These are phyloP conservation scores for Trametes cinnabarina DNA, from an alignment of 768 basidiomycete species.

Conservation along the genomic window DNA sequence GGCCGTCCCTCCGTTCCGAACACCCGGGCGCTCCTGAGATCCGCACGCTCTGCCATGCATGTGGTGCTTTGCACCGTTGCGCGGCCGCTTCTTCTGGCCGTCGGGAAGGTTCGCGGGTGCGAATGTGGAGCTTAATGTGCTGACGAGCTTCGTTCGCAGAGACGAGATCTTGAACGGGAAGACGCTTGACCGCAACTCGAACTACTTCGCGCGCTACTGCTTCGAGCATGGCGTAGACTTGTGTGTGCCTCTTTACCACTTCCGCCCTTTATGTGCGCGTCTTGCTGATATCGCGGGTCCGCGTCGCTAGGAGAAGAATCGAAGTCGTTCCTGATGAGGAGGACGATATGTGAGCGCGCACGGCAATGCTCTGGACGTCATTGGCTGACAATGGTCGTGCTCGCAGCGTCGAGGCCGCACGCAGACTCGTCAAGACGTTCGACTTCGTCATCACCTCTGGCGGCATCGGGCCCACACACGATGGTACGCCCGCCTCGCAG, in stretches of 20 bases:
- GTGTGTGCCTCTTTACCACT: constrained; percentile 39
- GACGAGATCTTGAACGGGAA: constrained; percentile 94
- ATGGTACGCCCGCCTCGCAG: constrained; percentile 48
- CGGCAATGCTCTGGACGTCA: neutral
- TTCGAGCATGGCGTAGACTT: constrained; percentile 85
- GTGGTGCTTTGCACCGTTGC: too few species aligned
- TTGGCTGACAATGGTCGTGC: neutral
- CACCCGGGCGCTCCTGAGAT: neutral
- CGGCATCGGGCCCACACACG: constrained; percentile 90
- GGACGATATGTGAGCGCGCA: constrained; percentile 72
- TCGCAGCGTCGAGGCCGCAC: constrained; percentile 76
- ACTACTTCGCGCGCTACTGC: constrained; percentile 84
- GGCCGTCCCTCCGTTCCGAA: too few species aligned
- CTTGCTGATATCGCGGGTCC: constrained; percentile 17
- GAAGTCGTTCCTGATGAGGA: constrained; percentile 93
- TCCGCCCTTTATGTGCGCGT: neutral
- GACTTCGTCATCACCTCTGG: constrained; percentile 91
- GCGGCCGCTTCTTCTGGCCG: too few species aligned
- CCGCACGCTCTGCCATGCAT: too few species aligned
- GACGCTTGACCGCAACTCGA: constrained; percentile 79
- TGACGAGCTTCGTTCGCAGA: constrained; percentile 35
- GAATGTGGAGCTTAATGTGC: neutral
- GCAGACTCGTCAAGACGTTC: constrained; percentile 74
- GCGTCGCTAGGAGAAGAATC: constrained; percentile 64
- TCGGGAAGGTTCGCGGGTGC: neutral